Evolutionary conservation across 352 stramenopile genomes (phyloP), one percentile per base, ranked within the genome.

Genomic region (Aphanomyces cochlioides): DNA sequence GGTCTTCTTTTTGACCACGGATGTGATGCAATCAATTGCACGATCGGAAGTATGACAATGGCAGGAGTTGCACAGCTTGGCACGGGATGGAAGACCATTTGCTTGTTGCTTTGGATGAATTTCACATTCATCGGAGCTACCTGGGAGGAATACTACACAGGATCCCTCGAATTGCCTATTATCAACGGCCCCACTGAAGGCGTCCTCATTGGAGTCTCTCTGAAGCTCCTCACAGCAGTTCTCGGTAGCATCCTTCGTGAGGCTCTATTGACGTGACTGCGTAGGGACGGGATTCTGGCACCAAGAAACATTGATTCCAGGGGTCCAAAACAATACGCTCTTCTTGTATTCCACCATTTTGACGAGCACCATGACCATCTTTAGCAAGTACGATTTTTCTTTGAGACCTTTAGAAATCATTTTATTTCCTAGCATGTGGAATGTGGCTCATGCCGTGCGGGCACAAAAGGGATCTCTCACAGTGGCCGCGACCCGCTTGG

Each of bases 121-220:
- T 81, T 87, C 43, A 83, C 89, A 1, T 95, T 95, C 67, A 90
- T 92, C 66, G 92, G 85, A 47, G 87, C 87, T n/a, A 95, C 87
- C 19, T 95, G 87, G 87, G 87, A 95, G 77, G 87, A 95, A 79
- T 98, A 98, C 81, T 97, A 98, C 82, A 98, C 90, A 1, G 95
- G 95, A 36, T 88, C 91, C 71, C 81, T 99, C 10, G 85, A 98
- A 67, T 79, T 99, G 57, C 96, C 96, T 39, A 82, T 97, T 39
- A 89, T 99, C 70, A 99, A 99, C 80, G 97, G 96, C 17, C 96
- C 97, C 2, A 98, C 83, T 12, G 96, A 99, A 77, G 97, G 97
- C 67, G 89, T 99, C 48, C 72, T 99, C 43, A 89, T 96, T 57
- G 87, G 77, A 2, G 79, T 92, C 56, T 76, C 74, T 21, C 54